These are phyloP conservation scores for Geotrichum histeridarum DNA, from an alignment of 1,139 yeast genomes.

Conservation along the genomic window DNA sequence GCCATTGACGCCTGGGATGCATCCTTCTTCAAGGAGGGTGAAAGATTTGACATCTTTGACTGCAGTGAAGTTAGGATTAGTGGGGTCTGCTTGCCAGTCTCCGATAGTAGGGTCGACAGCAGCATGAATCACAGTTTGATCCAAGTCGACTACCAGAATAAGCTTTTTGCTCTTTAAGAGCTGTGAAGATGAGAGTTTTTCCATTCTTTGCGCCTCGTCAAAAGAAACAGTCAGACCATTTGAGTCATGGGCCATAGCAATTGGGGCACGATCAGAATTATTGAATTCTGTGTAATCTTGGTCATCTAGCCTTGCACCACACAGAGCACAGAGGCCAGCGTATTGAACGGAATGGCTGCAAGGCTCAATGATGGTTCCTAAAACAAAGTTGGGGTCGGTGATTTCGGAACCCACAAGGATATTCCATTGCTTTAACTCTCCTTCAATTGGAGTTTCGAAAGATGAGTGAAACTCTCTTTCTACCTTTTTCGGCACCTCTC, in stretches of 20 bases:
- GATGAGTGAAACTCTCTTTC: slow-evolving; percentile 42
- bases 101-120: slow-evolving; percentile 97
- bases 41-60: slow-evolving; percentile 78
- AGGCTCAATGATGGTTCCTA: slow-evolving; percentile 61
- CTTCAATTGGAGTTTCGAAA: slow-evolving; percentile 81
- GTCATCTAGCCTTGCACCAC: slow-evolving; percentile 81
- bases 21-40: slow-evolving; percentile 68
- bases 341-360: slow-evolving; percentile 94
- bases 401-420: slow-evolving; percentile 59
- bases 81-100: slow-evolving; percentile 87
- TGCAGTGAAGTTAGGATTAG: slow-evolving; percentile 78
- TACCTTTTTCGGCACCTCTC: slow-evolving; percentile 30
- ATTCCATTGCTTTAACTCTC: slow-evolving; percentile 50
- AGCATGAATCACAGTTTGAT: slow-evolving; percentile 96
- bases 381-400: slow-evolving; percentile 21
- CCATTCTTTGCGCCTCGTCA: slow-evolving; percentile 83
- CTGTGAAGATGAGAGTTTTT: slow-evolving; percentile 57
- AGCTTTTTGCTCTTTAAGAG: slow-evolving; percentile 61
- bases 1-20: slow-evolving; percentile 40
- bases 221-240: slow-evolving; percentile 78
- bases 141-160: slow-evolving; percentile 90
- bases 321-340: slow-evolving; percentile 91
- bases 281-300: slow-evolving; percentile 70
- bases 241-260: slow-evolving; percentile 85
- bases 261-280: slow-evolving; percentile 73